These are phyloP conservation scores for Daldinia vernicosa DNA, from an alignment of 495 filamentous ascomycete species.

Conservation along the genomic window DNA sequence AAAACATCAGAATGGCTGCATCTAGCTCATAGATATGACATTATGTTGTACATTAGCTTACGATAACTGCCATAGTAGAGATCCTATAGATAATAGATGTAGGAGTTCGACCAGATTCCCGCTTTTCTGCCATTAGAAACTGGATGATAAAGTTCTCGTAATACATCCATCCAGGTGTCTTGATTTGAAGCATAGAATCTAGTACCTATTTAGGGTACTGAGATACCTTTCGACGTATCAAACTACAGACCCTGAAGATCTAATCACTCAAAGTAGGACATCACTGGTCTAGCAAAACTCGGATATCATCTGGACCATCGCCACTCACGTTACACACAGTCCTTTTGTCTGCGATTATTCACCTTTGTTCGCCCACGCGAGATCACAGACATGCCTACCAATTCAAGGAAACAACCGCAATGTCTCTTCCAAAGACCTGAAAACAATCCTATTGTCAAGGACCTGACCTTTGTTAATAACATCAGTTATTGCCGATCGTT, in stretches of 20 bases:
- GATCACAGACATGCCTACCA: background rate
- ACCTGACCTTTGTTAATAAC: background rate
- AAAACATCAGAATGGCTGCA: background rate
- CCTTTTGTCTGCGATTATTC: background rate
- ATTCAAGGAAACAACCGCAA: background rate
- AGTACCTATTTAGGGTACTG: too few species aligned
- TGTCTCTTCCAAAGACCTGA: background rate
- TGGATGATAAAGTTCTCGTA: background rate
- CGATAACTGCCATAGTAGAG: background rate
- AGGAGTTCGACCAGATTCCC: background rate
- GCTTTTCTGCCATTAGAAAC: background rate
- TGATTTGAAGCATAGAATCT: background rate
- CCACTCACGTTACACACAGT: background rate
- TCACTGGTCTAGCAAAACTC: background rate
- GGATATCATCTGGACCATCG: background rate
- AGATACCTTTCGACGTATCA: background rate
- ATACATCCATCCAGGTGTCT: background rate
- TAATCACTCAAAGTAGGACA: background rate
- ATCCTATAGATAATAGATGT: background rate
- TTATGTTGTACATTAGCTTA: conserved; percentile 2
- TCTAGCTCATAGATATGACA: background rate
- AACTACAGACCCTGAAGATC: background rate
- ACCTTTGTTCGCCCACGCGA: background rate
- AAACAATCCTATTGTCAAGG: background rate
- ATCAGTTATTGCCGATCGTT: background rate